phyloP scores from a whole-genome alignment of 2,329 filamentous ascomycete genomes.

The Calonectria pauciramosa region DNA sequence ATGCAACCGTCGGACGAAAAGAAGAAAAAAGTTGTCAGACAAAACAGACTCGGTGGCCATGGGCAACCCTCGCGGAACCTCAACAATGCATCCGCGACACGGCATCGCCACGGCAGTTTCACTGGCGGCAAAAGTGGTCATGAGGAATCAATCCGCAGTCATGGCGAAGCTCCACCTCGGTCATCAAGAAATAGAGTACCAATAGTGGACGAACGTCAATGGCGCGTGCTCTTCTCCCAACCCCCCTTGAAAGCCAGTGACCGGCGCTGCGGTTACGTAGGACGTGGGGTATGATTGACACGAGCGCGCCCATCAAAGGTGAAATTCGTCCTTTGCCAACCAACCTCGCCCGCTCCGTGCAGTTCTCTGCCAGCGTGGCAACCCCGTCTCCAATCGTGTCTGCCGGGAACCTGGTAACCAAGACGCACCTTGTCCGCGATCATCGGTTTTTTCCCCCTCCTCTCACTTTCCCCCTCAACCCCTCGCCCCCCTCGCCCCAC shows the following conservation, averaged over 20 bases:
- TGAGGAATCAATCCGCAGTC: not conserved
- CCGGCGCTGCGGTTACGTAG: conserved; percentile 3
- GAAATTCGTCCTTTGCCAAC: not conserved
- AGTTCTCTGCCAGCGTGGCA: conserved; percentile 36
- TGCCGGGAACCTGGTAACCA: conserved; percentile 1
- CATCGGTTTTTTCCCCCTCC: conserved; percentile 10
- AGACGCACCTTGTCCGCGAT: conserved; percentile 5
- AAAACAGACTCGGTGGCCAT: not conserved
- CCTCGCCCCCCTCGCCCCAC: not conserved
- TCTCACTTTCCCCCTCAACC: not conserved
- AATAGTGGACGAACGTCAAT: not conserved
- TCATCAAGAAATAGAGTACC: not conserved
- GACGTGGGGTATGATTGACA: conserved; percentile 16
- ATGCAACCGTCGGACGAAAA: not conserved
- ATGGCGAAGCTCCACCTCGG: conserved; percentile 12
- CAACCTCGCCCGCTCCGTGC: conserved; percentile 1
- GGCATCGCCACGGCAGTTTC: conserved; percentile 11
- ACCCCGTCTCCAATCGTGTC: conserved; percentile 31
- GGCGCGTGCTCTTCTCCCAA: not conserved
- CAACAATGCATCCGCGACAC: not conserved
- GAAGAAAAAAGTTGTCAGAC: not conserved
- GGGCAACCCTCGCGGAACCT: conserved; percentile 8
- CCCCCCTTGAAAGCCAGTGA: not conserved
- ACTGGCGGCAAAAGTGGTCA: conserved; percentile 18
- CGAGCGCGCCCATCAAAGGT: conserved; percentile 1